Evolutionary conservation across 192 early-diverging fungal species (phyloP).

Genomic region (Entrophospora sp.): DNA sequence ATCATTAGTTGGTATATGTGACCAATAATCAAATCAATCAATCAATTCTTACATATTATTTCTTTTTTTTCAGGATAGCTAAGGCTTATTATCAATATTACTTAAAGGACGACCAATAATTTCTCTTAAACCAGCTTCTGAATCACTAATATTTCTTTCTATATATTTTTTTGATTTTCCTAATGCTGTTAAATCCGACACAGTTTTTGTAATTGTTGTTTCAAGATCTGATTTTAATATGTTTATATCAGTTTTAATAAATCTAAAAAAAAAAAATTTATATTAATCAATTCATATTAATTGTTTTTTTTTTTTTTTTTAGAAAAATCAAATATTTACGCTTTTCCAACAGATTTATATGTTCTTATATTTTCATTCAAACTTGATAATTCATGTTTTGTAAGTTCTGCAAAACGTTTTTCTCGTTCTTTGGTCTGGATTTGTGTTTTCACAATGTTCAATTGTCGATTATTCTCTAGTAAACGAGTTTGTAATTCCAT

Average conservation of each 20-base stretch:
- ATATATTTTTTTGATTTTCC: conserved; percentile 48
- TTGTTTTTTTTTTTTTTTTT: background rate
- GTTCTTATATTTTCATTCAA: conserved; percentile 43
- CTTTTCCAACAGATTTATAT: conserved; percentile 69
- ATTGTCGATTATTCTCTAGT: conserved; percentile 50
- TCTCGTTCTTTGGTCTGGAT: conserved; percentile 57
- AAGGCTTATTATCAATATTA: no score
- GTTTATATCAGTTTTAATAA: conserved; percentile 42
- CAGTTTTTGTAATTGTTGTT: conserved; percentile 29
- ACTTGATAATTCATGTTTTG: conserved; percentile 53
- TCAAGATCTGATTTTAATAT: conserved; percentile 35
- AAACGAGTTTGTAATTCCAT: conserved; percentile 63
- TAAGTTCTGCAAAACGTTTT: conserved; percentile 56
- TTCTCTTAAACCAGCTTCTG: conserved; percentile 31
- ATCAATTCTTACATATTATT: no score
- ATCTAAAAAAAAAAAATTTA: conserved; percentile 31
- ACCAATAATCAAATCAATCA: no score
- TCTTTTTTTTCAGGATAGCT: no score
- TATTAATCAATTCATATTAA: background rate
- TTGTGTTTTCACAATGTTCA: conserved; percentile 50
- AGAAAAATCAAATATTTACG: conserved; percentile 33
- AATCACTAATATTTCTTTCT: conserved; percentile 50
- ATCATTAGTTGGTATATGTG: no score
- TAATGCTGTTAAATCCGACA: conserved; percentile 39
- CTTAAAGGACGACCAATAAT: conserved; percentile 24